A percentile compares a stretch with the other conserved stretches of the same genome.
These are phyloP conservation scores for Linum tenue DNA, from an alignment of 345 rosid species.

Conservation along the genomic window DNA sequence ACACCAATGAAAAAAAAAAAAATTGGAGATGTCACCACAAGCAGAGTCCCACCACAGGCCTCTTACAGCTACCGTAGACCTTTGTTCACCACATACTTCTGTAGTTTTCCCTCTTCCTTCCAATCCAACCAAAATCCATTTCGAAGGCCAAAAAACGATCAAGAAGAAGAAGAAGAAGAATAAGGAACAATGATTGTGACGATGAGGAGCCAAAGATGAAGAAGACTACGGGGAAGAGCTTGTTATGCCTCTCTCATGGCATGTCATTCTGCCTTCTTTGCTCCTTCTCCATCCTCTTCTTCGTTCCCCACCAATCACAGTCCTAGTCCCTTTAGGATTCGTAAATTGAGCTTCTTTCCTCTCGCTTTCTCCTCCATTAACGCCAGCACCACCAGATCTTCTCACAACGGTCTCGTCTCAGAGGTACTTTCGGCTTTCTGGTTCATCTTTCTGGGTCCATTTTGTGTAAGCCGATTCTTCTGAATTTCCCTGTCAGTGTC, in stretches of 20 bases:
- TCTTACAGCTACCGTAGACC: not conserved
- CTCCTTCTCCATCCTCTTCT: conserved; percentile 28
- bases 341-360: conserved; percentile 4
- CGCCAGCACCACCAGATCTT: conserved; percentile 19
- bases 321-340: conserved; percentile 16
- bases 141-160: not conserved
- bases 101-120: not conserved
- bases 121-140: not conserved
- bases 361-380: conserved; percentile 23
- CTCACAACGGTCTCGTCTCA: conserved; percentile 48
- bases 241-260: conserved; percentile 71
- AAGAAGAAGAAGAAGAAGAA: not conserved
- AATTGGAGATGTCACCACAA: no score
- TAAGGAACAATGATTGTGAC: conserved; percentile 22
- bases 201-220: conserved; percentile 33
- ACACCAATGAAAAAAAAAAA: no score
- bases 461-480: not conserved
- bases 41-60: no score
- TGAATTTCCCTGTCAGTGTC: not conserved
- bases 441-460: not conserved
- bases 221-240: conserved; percentile 15
- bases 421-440: conserved; percentile 33
- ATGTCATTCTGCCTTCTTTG: conserved; percentile 38
- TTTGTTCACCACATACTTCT: not conserved
- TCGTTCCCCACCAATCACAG: conserved; percentile 12